Conservation (phyloP, 345 rosid genomes). For the Dovyalis caffra region DNA sequence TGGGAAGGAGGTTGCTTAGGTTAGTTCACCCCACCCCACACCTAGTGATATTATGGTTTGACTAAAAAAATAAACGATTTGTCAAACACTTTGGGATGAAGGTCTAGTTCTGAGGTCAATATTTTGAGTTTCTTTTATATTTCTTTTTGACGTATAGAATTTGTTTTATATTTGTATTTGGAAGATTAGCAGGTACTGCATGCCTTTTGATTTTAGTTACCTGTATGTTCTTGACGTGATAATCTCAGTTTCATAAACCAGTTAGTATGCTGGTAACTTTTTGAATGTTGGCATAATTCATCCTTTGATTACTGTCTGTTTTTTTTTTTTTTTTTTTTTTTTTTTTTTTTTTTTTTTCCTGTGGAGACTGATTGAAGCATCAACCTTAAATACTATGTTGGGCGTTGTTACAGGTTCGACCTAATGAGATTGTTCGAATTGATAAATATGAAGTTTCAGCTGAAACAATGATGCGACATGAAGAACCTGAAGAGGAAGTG, state of each 20-base stretch:
- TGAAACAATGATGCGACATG: slow-evolving; percentile 32
- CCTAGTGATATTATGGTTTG: background rate
- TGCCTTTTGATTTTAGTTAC: background rate
- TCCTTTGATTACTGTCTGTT: background rate
- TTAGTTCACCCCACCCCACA: background rate
- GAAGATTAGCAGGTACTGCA: background rate
- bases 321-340: too few species aligned
- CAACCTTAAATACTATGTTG: slow-evolving; percentile 11
- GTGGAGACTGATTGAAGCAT: background rate
- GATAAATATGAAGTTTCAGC: slow-evolving; percentile 58
- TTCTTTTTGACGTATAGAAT: background rate
- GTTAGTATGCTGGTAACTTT: background rate
- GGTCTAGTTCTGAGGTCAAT: background rate
- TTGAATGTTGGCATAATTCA: background rate
- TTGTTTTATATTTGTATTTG: background rate
- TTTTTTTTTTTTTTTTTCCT: background rate
- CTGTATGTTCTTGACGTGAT: background rate
- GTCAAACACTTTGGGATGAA: too few species aligned
- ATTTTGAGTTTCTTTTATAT: background rate
- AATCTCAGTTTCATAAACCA: background rate
- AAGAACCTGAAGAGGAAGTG: slow-evolving; percentile 44
- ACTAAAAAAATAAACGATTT: background rate
- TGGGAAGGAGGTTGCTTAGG: background rate
- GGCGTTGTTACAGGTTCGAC: slow-evolving; percentile 63
- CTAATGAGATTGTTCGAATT: slow-evolving; percentile 61